phyloP scores from a whole-genome alignment of 2,329 filamentous ascomycete species.

The Pseudodiploospora longispora region DNA sequence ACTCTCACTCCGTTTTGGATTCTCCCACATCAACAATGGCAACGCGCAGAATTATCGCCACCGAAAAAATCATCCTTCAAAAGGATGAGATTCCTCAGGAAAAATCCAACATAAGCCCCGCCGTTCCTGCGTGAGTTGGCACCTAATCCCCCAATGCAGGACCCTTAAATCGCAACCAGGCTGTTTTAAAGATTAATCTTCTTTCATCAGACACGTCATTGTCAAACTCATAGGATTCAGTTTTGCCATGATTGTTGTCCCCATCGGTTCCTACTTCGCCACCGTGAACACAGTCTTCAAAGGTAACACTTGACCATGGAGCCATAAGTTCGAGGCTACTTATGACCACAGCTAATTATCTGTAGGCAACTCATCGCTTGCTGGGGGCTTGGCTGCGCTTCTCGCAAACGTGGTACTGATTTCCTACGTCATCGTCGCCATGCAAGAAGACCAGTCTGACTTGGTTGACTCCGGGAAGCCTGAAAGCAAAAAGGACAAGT shows the following conservation, averaged over 20 bases:
- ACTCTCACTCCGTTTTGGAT: conserved; percentile 1
- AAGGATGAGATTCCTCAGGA: conserved; percentile 44
- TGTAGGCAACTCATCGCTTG: conserved; percentile 78
- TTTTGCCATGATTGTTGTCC: conserved; percentile 78
- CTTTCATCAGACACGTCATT: conserved; percentile 61
- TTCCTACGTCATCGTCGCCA: conserved; percentile 84
- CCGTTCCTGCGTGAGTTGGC: conserved; percentile 65
- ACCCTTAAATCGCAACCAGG: conserved; percentile 1
- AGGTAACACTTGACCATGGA: conserved; percentile 42
- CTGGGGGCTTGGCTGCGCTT: conserved; percentile 76
- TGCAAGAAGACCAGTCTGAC: conserved; percentile 68
- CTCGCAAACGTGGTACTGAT: conserved; percentile 88
- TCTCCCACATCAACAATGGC: conserved; percentile 46
- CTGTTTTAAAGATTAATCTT: neutral
- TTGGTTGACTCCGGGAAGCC: conserved; percentile 33
- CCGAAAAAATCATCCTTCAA: conserved; percentile 59
- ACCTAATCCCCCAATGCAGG: conserved; percentile 7
- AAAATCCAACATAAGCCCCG: conserved; percentile 69
- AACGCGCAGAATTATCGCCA: conserved; percentile 55
- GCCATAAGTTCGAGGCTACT: too few relatives aligned
- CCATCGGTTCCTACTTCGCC: conserved; percentile 83
- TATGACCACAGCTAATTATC: conserved; percentile 6
- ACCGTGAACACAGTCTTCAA: conserved; percentile 69
- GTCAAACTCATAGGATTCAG: conserved; percentile 86
- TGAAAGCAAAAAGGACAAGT: conserved; percentile 44